Base-by-base conservation (phyloP, 2,329 filamentous ascomycete species). In the Ophiostoma sp. region DNA sequence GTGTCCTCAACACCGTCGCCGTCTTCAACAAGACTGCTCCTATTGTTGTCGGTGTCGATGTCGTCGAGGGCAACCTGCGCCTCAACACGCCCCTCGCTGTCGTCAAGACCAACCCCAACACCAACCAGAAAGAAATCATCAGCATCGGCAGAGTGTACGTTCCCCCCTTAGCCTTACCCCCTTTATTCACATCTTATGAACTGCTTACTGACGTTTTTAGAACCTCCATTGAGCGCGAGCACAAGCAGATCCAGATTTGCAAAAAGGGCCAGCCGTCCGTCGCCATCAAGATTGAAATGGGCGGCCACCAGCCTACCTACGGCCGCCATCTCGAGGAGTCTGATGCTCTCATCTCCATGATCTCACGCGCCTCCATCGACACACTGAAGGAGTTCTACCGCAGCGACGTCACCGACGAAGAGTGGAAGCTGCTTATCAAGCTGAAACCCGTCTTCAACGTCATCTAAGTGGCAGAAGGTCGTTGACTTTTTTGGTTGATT, bases 11-110 rank as follows among this genome's bases (percentile, higher is more conserved):
- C 77, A 90, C 95, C 0, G 93, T 99, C 52, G 94, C 94, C 19
- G 93, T 99, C 36, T 99, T 99, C 89, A 98, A 98, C 88, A 99
- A 99, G 89, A 97, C 95, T 70, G 89, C 91, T 77, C 96, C 96
- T 50, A 98, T 99, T 78, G 93, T 99, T 74, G 86, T 99, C 68
- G 96, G 96, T 85, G 92, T 98, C 42, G 97, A 99, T 83, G 95
- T 98, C 45, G 84, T 93, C n/a, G 96, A 98, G 75, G 96, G 97
- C 39, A 92, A 90, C 78, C 87, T 99, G 70, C 90, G 90, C 79
- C 85, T 97, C 78, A 93, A 95, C 82, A 98, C 97, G 6, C 96
- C 96, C 7, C 92, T 99, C 77, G 92, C 94, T 0, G 94, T 91
- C 2, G 90, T 99, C 75, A 97, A 93, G 84, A 90, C 87, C 75